Evolutionary conservation across 2,329 filamentous ascomycete genomes (phyloP), one percentile per base, ranked within the genome.

Genomic region (Microdochium trichocladiopsis): DNA sequence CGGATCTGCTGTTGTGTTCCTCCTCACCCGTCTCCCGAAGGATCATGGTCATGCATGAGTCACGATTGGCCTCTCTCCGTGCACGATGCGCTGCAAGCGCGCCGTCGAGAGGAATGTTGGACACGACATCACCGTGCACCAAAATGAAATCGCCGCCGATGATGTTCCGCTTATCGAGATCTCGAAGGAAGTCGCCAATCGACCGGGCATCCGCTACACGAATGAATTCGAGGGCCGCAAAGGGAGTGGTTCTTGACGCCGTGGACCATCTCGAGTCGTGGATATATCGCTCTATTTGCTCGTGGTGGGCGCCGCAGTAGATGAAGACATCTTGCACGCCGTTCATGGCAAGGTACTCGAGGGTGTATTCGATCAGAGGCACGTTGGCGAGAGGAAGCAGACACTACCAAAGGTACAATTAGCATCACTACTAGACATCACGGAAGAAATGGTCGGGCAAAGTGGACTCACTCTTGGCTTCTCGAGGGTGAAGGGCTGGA

Each of bases 41-140:
- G 12, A 99, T 82, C 79, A 96, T 88, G 2, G 94, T 99, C 94
- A 99, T 97, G 70, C 96, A 96, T 36, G 93, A 91, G 66, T 95
- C 93, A 63, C 94, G 93, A 72, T 95, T 90, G 51, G 85, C 84
- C 63, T 86, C 82, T 54, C 91, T 83, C 54, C 94, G 86, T 52
- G 86, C 86, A 55, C 89, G 84, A 68, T 99, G 94, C 51, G 83
- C 84, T 2, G 84, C 82, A 50, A 99, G 73, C 9, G 88, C 87
- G 48, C 77, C 76, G 56, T 93, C 90, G n/a, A 99, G 83, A 18
- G 87, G 82, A 52, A 97, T 75, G 64, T 96, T 97, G 58, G 90
- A 89, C 49, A 99, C 85, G 24, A 97, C 79, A 67, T 99, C 94
- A 52, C 93, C 93, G 66, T 95, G 92, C 2, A 97, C 90, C 9